Evolutionary conservation across 768 basidiomycete genomes (phyloP), one percentile per base, ranked within the genome.

Genomic region (Russula vinacea): DNA sequence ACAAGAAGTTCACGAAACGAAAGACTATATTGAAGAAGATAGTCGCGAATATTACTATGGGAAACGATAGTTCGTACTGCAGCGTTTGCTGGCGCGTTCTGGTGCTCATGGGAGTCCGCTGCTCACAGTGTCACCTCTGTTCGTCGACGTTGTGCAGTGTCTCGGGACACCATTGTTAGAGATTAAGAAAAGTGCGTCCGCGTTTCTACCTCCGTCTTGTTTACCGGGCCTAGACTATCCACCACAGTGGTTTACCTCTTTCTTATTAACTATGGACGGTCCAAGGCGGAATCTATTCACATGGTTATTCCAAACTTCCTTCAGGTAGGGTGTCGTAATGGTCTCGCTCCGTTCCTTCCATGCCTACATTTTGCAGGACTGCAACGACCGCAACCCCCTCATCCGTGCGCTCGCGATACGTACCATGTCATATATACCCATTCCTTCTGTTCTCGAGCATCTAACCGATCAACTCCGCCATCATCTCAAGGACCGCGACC

Each of bases 21-120:
- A 98, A 94, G 83, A 94, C 86, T 0, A 89, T 92, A 22, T 77
- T 98, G 70, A 98, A 99, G 83, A 96, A 95, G 80, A 89, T 98
- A 65, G 94, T 98, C 14, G 97, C 97, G 47, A 98, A 98, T 76
- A 98, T 98, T 75, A 99, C 97, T 4, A 98, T 99, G 95, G 97
- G 97, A 50, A 97, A 94, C 73, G 95, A 98, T 77, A 95, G 96
- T 97, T 73, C 77, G 94, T 85, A 74, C 60, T 56, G 32, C 45
- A 44, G 22, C 42, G 40, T 39, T 47, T 61, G 19, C 37, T 29
- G 57, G 44, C 56, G 53, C 37, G 17, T 65, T 68, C 66, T 29
- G 29, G 50, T 60, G 55, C 69, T 68, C 52, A 69, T 60, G 51
- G 60, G 68, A 64, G 68, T 67, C 53, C 29, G 29, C 29, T 59